Conservation (phyloP, 2,329 filamentous ascomycete species). For the Alternaria arbusti region DNA sequence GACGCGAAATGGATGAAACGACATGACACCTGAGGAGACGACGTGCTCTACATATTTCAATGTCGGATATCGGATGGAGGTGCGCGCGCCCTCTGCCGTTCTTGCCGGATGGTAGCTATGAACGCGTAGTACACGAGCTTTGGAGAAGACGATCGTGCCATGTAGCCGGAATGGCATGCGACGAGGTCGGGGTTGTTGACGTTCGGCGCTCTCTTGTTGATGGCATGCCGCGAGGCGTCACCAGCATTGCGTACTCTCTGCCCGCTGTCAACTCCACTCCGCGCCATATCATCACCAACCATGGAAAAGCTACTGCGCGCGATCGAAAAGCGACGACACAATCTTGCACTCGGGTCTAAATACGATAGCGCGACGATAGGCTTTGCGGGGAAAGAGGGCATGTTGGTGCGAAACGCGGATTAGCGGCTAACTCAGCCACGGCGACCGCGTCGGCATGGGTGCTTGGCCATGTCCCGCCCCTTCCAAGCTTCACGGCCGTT, state of each 20-base stretch:
- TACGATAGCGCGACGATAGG: neutral
- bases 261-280: neutral
- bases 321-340: neutral
- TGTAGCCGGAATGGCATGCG: neutral
- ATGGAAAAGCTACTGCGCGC: neutral
- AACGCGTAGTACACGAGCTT: neutral
- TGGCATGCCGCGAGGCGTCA: neutral
- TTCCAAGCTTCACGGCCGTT: conserved; percentile 14
- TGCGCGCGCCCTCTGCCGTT: neutral
- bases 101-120: neutral
- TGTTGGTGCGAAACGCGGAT: neutral
- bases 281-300: neutral
- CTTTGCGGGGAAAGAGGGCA: conserved; percentile 1
- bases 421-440: conserved; percentile 12
- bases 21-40: neutral
- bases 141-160: neutral
- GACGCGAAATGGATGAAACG: neutral
- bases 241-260: neutral
- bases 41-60: neutral
- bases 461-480: conserved; percentile 12
- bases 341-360: neutral
- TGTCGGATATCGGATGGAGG: neutral
- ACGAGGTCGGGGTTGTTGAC: neutral
- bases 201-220: neutral
- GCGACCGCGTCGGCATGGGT: conserved; percentile 14